Evolutionary conservation across 1,284 basidiomycete species (phyloP).

Genomic region (Cryptococcus sp.): DNA sequence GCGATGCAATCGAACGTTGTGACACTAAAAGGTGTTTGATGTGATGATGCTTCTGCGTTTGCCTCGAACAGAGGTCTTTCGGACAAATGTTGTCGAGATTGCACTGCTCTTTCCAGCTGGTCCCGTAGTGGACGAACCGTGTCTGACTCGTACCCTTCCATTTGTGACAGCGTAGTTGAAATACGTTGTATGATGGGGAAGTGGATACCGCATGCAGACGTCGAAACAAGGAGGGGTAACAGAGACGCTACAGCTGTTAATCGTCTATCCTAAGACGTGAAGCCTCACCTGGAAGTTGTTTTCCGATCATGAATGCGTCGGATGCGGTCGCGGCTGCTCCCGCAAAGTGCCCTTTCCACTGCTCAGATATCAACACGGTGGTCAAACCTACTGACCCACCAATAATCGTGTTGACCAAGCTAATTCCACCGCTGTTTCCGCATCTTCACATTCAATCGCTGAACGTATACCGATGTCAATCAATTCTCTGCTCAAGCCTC

Average conservation of each 20-base stretch:
- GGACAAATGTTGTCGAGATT: background rate
- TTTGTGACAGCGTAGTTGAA: background rate
- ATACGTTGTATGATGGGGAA: background rate
- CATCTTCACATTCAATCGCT: conserved; percentile 20
- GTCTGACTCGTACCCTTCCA: background rate
- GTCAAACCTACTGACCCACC: conserved; percentile 14
- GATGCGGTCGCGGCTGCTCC: conserved; percentile 29
- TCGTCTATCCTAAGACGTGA: background rate
- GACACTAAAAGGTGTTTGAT: too few species aligned
- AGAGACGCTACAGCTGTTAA: background rate
- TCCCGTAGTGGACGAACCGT: background rate
- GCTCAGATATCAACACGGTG: conserved; percentile 1
- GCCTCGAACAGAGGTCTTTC: background rate
- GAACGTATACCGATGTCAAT: conserved; percentile 37
- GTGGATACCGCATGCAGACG: background rate
- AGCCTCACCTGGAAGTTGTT: conserved; percentile 16
- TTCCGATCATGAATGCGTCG: conserved; percentile 29
- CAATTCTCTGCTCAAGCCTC: conserved; percentile 33
- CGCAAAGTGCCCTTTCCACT: conserved; percentile 38
- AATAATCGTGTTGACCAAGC: conserved; percentile 21
- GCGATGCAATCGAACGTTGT: too few species aligned
- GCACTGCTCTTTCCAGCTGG: background rate
- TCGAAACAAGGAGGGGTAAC: background rate
- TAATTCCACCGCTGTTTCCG: conserved; percentile 17
- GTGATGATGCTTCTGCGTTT: background rate